Evolutionary conservation across 2,329 filamentous ascomycete genomes (phyloP), one percentile per base, ranked within the genome.

Genomic region (Arachnomyces sp.): DNA sequence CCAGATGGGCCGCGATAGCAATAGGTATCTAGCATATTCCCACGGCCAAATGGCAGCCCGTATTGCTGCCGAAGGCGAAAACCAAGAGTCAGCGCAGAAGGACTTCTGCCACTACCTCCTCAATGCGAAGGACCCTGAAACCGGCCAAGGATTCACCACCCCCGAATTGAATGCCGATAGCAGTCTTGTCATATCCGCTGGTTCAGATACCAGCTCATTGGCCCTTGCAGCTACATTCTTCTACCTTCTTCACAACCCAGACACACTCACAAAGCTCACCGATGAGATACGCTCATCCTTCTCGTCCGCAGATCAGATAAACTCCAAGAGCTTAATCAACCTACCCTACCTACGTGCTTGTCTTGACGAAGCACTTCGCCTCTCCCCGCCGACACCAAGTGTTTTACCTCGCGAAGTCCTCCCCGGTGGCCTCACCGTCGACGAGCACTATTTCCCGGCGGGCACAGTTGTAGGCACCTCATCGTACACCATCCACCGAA

Each of bases 71-170:
- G 47, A 56, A 45, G 40, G 48, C 43, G 39, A 45, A 44, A 28
- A 51, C 46, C 38, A 47, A 46, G n/a, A 43, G 30, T 40, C 53
- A 51, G 50, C 52, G 9, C 63, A 69, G 45, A 67, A 66, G 37
- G 70, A 72, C 49, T 68, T 72, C 50, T 67, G 69, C 55, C 62
- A 68, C 53, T 58, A 73, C 56, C 59, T 70, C 4, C 53, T 68
- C 34, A 59, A 68, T 40, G 64, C 69, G 38, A 64, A 65, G 50
- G 63, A 74, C 49, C 62, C 66, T 1, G 58, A 70, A 45, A 67
- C 67, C 12, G 60, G 65, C 43, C 51, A 63, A 25, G 59, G 66
- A 37, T 63, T 69, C 56, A 58, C 58, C 47, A 56, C 61, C 54
- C 56, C 63, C 38, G 70, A 73, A 48, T 48, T 73, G 15, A 70